Conservation (phyloP, 108 stramenopile genomes). For the Stephanodiscus triporus region DNA sequence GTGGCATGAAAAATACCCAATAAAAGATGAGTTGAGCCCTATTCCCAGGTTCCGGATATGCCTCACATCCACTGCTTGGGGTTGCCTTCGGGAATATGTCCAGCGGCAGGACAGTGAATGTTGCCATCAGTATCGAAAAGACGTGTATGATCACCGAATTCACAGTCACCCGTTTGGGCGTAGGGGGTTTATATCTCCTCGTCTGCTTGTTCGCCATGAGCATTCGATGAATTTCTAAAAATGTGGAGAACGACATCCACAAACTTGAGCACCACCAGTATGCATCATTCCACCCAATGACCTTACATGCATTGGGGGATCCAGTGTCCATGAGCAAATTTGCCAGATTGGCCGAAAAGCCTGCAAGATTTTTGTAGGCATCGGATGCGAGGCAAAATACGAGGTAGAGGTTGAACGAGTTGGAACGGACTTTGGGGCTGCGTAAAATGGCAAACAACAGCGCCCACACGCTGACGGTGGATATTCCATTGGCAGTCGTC, state of each 20-base stretch:
- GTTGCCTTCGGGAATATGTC: constrained; percentile 28
- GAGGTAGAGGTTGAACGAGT: constrained; percentile 36
- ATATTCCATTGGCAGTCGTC: constrained; percentile 42
- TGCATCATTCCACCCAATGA: constrained; percentile 40
- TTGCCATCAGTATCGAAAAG: constrained; percentile 30
- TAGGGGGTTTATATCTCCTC: constrained; percentile 25
- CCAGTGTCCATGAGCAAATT: constrained; percentile 19
- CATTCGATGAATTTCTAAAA: constrained; percentile 22
- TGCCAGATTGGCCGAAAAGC: constrained; percentile 29
- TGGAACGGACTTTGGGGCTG: constrained; percentile 31
- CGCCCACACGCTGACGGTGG: constrained; percentile 25
- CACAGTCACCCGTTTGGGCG: constrained; percentile 7
- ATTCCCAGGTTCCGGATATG: constrained; percentile 30
- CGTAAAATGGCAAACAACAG: constrained; percentile 25
- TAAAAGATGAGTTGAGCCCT: constrained; percentile 28
- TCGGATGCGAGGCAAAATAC: constrained; percentile 38
- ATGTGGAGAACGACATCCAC: constrained; percentile 39
- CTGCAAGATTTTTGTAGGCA: constrained; percentile 37
- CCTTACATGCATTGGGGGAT: constrained; percentile 20
- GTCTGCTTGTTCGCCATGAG: constrained; percentile 14
- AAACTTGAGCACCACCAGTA: constrained; percentile 46
- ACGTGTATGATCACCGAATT: constrained; percentile 27
- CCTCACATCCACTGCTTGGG: constrained; percentile 21
- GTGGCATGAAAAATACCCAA: constrained; percentile 40
- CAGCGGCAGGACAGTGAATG: constrained; percentile 22